These are phyloP conservation scores for Thelonectria blattea DNA, from an alignment of 2,329 filamentous ascomycete genomes.

Conservation along the genomic window DNA sequence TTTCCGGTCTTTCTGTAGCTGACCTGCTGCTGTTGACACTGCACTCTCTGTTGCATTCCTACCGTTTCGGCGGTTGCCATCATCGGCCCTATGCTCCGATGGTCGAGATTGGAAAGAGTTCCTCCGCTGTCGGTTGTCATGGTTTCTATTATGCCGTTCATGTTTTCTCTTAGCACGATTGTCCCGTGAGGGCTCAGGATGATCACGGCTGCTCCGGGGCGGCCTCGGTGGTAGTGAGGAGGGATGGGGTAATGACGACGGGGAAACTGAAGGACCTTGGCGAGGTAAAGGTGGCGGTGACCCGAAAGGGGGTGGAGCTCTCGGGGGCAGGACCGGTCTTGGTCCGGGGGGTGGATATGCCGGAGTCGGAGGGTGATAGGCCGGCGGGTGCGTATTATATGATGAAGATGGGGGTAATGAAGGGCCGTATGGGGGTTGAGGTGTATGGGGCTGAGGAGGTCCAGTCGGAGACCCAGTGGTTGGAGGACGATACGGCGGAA, in stretches of 20 bases:
- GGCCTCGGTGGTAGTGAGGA: conserved; percentile 44
- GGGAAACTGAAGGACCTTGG: conserved; percentile 22
- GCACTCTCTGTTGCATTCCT: conserved; percentile 13
- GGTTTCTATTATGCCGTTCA: conserved; percentile 42
- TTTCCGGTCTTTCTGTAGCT: conserved; percentile 40
- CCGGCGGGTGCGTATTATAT: conserved; percentile 29
- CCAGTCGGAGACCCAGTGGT: conserved; percentile 13
- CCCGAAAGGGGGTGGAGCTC: conserved; percentile 23
- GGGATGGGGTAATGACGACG: conserved; percentile 28
- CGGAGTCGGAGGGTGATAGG: conserved; percentile 31
- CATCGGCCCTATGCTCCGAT: conserved; percentile 37
- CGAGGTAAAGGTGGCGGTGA: conserved; percentile 25
- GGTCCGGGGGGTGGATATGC: conserved; percentile 26
- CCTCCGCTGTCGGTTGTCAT: conserved; percentile 40
- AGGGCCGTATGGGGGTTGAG: conserved; percentile 17
- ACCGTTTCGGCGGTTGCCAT: conserved; percentile 21
- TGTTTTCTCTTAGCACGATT: conserved; percentile 41
- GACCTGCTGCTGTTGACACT: conserved; percentile 29
- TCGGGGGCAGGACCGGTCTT: conserved; percentile 24
- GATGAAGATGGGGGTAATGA: conserved; percentile 29
- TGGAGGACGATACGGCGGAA: conserved; percentile 32
- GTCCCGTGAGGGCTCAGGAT: conserved; percentile 38
- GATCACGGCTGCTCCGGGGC: conserved; percentile 37
- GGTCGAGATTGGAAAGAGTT: conserved; percentile 27
- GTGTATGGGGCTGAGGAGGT: conserved; percentile 14